Base-by-base conservation (phyloP, 108 stramenopile genomes). In the Cyclotella atomus region DNA sequence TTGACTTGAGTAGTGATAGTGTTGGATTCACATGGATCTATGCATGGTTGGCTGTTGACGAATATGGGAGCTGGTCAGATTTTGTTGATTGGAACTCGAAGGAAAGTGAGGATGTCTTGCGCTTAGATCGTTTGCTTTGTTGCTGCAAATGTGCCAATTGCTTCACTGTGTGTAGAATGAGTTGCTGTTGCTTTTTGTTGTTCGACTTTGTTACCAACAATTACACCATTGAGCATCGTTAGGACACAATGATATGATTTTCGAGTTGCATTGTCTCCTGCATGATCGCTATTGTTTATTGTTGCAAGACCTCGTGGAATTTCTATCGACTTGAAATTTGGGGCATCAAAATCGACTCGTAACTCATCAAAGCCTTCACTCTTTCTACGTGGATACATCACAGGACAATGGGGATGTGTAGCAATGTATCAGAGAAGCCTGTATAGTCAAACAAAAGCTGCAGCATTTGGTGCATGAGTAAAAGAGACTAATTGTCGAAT, bases 371-470 rank as follows among this genome's bases (percentile, higher is more conserved):
- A 41, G 12, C 38, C 38, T 12, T 41, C 38, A 41, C 7, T 9
- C 38, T 41, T 41, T 12, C 38, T 9, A 9, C 38, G 38, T 41
- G 38, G 38, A 12, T 41, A 41, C 38, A 41, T 41, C 9, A 41
- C 38, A n/a, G 67, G 67, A 6, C 32, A 52, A 21, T 68, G 67
- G 7, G 67, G 35, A 53, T 54, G 67, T 4, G 49, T 27, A 14
- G 49, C 49, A 54, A 68, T 50, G 25, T 34, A 68, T 2, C 67
- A 28, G 5, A 52, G 12, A 29, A 27, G 16, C 3, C 67, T 2
- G 17, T 52, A 33, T 6, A 68, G 32, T 24, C 67, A 50, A 20
- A 29, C 67, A 32, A 53, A 54, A 5, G 52, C 52, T 33, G 67
- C 27, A 7, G 4, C 30, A 4, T 4, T 38, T 5, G 52, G 8